Evolutionary conservation across 106 monocot genomes (phyloP), one percentile per base, ranked within the genome.

Genomic region (Vanilla planifolia): DNA sequence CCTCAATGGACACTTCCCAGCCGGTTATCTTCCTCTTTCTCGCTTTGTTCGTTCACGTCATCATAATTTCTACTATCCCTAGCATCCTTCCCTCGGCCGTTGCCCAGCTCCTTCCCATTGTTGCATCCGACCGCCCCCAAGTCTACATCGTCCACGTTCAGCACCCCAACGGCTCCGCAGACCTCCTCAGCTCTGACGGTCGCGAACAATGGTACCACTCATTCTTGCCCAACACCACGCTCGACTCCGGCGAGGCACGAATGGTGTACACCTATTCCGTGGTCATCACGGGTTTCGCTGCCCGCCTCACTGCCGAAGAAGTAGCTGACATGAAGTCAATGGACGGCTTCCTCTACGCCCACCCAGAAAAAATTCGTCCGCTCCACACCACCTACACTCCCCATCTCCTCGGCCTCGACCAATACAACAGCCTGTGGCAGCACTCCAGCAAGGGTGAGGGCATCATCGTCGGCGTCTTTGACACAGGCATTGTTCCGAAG

Each of bases 371-470:
- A 2, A 33, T 33, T 10, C n/a, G 37, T 14, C 13, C 14, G 6
- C 35, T 61, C 15, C 60, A 59, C 16, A 79, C 78, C 26, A 79
- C 78, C 30, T 55, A 73, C 64, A 64, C 67, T n/a, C 67, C 67
- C 13, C 17, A 35, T 4, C 55, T 67, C 40, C 14, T 67, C 23
- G 55, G 28, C 3, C 28, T 67, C 23, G 43, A 34, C 11, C 25
- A 21, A 3, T 9, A 23, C 48, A 23, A 6, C 24, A 25, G 48
- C 48, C 10, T 27, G 8, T 70, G 70, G 70, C 61, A 61, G 13
- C 0, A n/a, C 8, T 42, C 60, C 1, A 70, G 40, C 39, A 15
- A 24, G 3, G 53, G 53, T 2, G 53, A 53, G 22, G 53, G 53
- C 8, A 53, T 53, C 27, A 30, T 53, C 53, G 30, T 53, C 53